Conservation (phyloP, 2,329 filamentous ascomycete genomes). For the Colletotrichum sublineola region DNA sequence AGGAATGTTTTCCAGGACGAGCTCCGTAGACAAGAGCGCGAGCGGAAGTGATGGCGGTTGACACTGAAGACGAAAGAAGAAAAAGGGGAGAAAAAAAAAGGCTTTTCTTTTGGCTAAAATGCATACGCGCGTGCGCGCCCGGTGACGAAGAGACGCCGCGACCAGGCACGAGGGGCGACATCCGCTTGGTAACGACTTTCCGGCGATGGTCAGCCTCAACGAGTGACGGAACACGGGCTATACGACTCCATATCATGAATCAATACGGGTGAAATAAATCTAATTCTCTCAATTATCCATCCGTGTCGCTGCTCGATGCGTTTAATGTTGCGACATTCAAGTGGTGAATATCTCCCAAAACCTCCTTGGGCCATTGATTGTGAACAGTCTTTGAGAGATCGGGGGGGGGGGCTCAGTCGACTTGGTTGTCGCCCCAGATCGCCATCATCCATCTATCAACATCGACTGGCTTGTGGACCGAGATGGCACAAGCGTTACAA, state of each 20-base stretch:
- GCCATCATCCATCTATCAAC: too few relatives aligned
- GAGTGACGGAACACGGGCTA: constrained; percentile 2
- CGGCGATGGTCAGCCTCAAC: constrained; percentile 2
- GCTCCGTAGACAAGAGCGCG: constrained; percentile 51
- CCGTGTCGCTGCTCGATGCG: too few relatives aligned
- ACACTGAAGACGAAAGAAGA: not conserved
- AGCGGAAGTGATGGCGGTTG: constrained; percentile 28
- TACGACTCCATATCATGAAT: constrained; percentile 37
- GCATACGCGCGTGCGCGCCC: constrained; percentile 12
- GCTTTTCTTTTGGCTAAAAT: constrained; percentile 15
- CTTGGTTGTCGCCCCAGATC: too few relatives aligned
- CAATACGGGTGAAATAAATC: not conserved
- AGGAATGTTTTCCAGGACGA: constrained; percentile 55
- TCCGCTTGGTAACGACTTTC: constrained; percentile 36
- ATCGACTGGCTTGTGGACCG: not conserved
- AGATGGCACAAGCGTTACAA: too few relatives aligned
- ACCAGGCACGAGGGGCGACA: constrained; percentile 8
- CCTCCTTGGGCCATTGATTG: not conserved
- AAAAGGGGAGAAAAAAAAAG: not conserved
- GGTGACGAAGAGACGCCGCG: constrained; percentile 5
- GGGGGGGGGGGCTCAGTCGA: not conserved
- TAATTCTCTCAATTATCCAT: not conserved
- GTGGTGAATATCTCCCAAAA: not conserved
- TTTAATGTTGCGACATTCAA: too few relatives aligned
- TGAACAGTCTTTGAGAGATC: not conserved